phyloP scores from a whole-genome alignment of 495 filamentous ascomycete species.

The Saxispiralis lemnorum region DNA sequence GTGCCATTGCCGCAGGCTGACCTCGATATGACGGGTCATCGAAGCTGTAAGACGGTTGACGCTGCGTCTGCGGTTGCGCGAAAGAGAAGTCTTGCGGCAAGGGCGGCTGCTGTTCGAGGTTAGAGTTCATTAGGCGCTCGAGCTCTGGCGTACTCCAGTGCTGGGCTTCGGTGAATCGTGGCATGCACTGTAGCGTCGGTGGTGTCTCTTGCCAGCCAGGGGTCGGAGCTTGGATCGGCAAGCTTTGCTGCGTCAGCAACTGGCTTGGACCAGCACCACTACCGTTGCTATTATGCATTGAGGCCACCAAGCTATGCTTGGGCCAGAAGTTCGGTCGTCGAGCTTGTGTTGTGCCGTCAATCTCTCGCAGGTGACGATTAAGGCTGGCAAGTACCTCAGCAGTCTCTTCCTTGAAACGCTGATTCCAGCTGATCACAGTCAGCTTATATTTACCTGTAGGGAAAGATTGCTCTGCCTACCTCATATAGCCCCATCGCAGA shows the following conservation, averaged over 20 bases:
- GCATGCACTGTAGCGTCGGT: no score
- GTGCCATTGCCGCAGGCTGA: background rate
- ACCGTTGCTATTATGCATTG: constrained; percentile 11
- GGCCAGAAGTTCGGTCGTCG: constrained; percentile 10
- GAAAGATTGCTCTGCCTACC: constrained; percentile 6
- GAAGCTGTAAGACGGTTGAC: constrained; percentile 7
- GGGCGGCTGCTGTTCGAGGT: background rate
- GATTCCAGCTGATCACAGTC: constrained; percentile 8
- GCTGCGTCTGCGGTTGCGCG: background rate
- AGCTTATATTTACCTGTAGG: background rate
- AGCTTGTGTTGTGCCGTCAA: constrained; percentile 1
- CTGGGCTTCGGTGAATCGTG: no score
- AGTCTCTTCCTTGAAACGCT: constrained; percentile 9
- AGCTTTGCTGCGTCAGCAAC: no score
- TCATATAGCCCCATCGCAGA: constrained; percentile 23
- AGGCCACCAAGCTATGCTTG: constrained; percentile 5
- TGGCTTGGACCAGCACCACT: no score
- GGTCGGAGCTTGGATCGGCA: no score
- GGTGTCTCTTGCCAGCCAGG: no score
- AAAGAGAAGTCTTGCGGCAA: background rate
- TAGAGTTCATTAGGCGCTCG: no score
- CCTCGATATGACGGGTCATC: background rate
- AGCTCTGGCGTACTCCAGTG: no score
- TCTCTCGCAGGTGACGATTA: constrained; percentile 5
- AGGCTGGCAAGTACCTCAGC: constrained; percentile 7